These are phyloP conservation scores for Colletotrichum endophyticum DNA, from an alignment of 2,329 filamentous ascomycete species.

Conservation along the genomic window DNA sequence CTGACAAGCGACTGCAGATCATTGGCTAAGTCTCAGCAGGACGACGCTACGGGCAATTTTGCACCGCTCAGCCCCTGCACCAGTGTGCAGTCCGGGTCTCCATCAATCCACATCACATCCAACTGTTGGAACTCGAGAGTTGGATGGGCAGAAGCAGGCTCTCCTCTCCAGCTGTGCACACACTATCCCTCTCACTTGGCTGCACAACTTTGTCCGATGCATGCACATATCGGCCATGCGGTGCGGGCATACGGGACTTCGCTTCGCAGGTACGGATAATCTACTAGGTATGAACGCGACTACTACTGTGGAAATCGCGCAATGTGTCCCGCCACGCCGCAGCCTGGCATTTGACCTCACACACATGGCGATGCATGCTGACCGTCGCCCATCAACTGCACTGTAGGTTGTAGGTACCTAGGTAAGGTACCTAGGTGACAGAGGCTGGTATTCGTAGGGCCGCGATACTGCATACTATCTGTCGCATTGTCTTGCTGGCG, in stretches of 20 bases:
- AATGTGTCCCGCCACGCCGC: background rate
- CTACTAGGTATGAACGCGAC: background rate
- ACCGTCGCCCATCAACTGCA: background rate
- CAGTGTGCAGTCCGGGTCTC: background rate
- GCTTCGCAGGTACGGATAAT: background rate
- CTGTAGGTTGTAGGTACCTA: background rate
- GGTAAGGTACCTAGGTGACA: background rate
- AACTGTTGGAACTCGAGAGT: background rate
- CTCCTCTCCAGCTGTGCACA: background rate
- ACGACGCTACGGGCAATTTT: constrained; percentile 12
- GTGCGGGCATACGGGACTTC: background rate
- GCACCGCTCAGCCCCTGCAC: background rate
- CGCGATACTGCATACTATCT: background rate
- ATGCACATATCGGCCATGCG: constrained; percentile 14
- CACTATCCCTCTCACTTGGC: background rate
- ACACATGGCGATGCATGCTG: too few species aligned
- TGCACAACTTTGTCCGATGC: background rate
- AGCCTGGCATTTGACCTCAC: background rate
- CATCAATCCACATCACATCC: background rate
- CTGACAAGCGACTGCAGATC: background rate
- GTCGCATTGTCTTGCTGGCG: background rate
- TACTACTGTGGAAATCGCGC: constrained; percentile 6
- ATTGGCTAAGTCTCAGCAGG: background rate
- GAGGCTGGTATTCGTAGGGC: background rate
- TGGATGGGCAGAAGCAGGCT: background rate